Conservation (phyloP, 768 basidiomycete species). For the Boletus subcaerulescens region DNA sequence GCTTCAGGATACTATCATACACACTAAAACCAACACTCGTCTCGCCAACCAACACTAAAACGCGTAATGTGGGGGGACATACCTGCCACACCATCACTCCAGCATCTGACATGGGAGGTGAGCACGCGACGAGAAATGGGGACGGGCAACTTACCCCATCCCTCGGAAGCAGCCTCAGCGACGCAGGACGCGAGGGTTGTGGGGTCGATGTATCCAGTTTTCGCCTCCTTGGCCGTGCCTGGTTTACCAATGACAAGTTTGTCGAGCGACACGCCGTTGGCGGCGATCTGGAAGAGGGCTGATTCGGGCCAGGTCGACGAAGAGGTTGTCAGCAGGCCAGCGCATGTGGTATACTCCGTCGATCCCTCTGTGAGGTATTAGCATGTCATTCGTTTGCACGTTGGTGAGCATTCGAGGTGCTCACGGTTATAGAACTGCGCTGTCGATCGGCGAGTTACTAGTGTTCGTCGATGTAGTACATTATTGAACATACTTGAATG, state of each 20-base stretch:
- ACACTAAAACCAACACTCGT: too few species aligned
- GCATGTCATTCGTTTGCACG: neutral
- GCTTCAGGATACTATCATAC: conserved; percentile 37
- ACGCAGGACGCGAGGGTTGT: conserved; percentile 58
- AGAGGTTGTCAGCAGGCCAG: conserved; percentile 54
- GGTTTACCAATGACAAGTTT: conserved; percentile 62
- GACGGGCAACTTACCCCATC: conserved; percentile 55
- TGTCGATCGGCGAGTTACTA: conserved; percentile 4
- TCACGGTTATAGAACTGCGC: conserved; percentile 31
- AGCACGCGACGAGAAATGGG: neutral
- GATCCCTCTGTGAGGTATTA: conserved; percentile 46
- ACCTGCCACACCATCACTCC: conserved; percentile 47
- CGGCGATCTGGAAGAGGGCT: conserved; percentile 53
- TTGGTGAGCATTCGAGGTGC: neutral
- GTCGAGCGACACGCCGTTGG: conserved; percentile 41
- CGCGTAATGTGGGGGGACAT: neutral
- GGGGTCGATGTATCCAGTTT: conserved; percentile 56
- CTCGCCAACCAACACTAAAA: neutral
- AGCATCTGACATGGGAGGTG: conserved; percentile 21
- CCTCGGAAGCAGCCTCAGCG: conserved; percentile 52
- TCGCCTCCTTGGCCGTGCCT: conserved; percentile 39
- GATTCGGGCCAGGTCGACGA: conserved; percentile 61
- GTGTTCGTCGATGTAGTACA: neutral
- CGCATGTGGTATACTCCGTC: conserved; percentile 63
- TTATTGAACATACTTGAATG: conserved; percentile 34